Evolutionary conservation across 768 basidiomycete species (phyloP).

Genomic region (Lentinula detonsa): DNA sequence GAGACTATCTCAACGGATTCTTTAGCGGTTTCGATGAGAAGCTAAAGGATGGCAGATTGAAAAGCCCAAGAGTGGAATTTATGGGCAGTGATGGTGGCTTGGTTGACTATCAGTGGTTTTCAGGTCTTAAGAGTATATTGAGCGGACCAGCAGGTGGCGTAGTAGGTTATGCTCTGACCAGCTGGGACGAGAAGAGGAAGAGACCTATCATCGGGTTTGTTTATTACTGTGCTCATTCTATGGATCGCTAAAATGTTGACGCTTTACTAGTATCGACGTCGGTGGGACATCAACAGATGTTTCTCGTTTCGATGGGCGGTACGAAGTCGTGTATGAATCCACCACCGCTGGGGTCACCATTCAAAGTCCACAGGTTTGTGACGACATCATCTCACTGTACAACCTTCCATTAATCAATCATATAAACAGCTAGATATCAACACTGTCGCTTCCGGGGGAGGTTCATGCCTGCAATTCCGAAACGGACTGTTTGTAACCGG

Average conservation of each 20-base stretch:
- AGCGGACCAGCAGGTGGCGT: conserved; percentile 95
- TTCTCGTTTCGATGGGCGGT: conserved; percentile 85
- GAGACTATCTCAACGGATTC: conserved; percentile 85
- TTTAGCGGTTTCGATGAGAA: conserved; percentile 81
- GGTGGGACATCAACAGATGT: conserved; percentile 96
- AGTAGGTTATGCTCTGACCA: conserved; percentile 89
- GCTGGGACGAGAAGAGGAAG: conserved; percentile 72
- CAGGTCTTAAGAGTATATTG: conserved; percentile 88
- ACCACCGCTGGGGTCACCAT: conserved; percentile 93
- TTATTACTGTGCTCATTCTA: not conserved
- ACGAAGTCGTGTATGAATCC: conserved; percentile 92
- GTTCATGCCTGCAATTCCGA: conserved; percentile 80
- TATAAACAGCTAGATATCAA: conserved; percentile 81
- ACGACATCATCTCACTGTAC: conserved; percentile 65
- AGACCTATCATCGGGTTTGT: conserved; percentile 81
- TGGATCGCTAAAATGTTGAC: not conserved
- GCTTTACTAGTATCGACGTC: conserved; percentile 63
- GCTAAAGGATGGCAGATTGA: conserved; percentile 51
- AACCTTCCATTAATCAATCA: not conserved
- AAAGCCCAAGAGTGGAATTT: conserved; percentile 79
- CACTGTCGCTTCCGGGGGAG: conserved; percentile 93
- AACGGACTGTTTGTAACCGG: conserved; percentile 91
- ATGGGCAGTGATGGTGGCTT: conserved; percentile 94
- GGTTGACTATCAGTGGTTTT: conserved; percentile 76
- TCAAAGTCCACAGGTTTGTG: conserved; percentile 88